A percentile compares a stretch with the other conserved stretches of the same genome.
Conservation (phyloP, 805 yeast species). For the Candida dendrica region DNA sequence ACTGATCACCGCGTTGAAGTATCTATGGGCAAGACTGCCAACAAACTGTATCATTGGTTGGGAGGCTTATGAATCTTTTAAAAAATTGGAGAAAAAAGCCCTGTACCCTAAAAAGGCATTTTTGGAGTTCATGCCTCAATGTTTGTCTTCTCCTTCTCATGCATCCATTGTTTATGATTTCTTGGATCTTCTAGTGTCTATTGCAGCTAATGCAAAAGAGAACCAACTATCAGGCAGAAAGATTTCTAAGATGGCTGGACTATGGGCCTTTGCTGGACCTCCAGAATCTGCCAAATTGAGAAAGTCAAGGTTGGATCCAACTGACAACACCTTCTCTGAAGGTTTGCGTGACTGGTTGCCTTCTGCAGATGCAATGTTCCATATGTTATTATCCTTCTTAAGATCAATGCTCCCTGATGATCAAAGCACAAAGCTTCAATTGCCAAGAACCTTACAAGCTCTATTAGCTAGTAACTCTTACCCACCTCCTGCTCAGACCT, state of each 20-base stretch:
- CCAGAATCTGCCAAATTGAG: conserved; percentile 14
- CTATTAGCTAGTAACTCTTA: conserved; percentile 59
- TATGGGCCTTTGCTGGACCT: conserved; percentile 74
- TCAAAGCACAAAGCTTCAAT: conserved; percentile 40
- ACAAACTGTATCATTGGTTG: conserved; percentile 78
- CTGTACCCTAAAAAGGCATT: conserved; percentile 70
- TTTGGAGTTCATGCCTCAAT: conserved; percentile 74
- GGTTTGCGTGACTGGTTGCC: conserved; percentile 75
- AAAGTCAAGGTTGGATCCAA: conserved; percentile 16
- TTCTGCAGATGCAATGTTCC: conserved; percentile 82
- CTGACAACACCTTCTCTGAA: conserved; percentile 43
- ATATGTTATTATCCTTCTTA: conserved; percentile 66
- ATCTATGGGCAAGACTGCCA: conserved; percentile 82
- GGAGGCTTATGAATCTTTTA: conserved; percentile 72
- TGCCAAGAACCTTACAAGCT: conserved; percentile 63
- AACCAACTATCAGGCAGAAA: conserved; percentile 77
- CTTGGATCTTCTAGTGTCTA: conserved; percentile 67
- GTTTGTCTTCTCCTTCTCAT: conserved; percentile 77
- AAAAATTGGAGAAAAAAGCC: conserved; percentile 53
- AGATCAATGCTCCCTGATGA: conserved; percentile 72
- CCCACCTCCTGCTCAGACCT: conserved; percentile 55
- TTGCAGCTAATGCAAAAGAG: conserved; percentile 72
- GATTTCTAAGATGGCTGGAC: conserved; percentile 71
- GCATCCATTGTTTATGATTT: conserved; percentile 87
- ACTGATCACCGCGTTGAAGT: conserved; percentile 66